Evolutionary conservation across 1,139 yeast genomes (phyloP), one percentile per base, ranked within the genome.

Genomic region (Pneumocystis canis): DNA sequence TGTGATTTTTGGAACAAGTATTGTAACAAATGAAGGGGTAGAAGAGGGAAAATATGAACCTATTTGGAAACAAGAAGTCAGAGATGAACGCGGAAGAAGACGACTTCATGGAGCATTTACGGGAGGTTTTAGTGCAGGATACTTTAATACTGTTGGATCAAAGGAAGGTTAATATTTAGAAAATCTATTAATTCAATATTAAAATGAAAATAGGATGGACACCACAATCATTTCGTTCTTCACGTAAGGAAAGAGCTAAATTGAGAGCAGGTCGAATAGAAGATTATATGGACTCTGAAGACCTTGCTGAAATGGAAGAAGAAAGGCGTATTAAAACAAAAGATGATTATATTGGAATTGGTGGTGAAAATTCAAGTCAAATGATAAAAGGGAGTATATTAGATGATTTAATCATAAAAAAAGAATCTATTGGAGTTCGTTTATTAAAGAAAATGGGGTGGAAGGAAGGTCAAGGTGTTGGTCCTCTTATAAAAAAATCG

Each of bases 71-170:
- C 70, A 68, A 61, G 69, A 68, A 40, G 70, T 65, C 16, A 60
- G 64, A 14, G 70, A 68, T 60, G 70, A 67, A 58, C 64, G 62
- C 4, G 69, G 69, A n/a, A 64, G 69, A 30, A 64, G 64, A 54
- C 65, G 74, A 31, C 68, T 72, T 59, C 75, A 73, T 62, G 75
- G 75, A 1, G 75, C 75, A 3, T 73, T 72, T 64, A 71, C 73
- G 1, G 75, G 75, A 5, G 75, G 75, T 16, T 73, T 70, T 65
- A 69, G 72, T 2, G 75, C 75, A 4, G 75, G 75, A 2, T 73
- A 72, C 60, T 71, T 66, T 67, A 71, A 73, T 60, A 68, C 74
- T 0, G 75, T 73, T 1, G 75, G 75, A 6, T 71, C 74, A 4
- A 70, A 71, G 58, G 75, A 73, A 61, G 70, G 70, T 66, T 41